These are phyloP conservation scores for Cicer cuneatum DNA, from an alignment of 306 rosid genomes.

Conservation along the genomic window DNA sequence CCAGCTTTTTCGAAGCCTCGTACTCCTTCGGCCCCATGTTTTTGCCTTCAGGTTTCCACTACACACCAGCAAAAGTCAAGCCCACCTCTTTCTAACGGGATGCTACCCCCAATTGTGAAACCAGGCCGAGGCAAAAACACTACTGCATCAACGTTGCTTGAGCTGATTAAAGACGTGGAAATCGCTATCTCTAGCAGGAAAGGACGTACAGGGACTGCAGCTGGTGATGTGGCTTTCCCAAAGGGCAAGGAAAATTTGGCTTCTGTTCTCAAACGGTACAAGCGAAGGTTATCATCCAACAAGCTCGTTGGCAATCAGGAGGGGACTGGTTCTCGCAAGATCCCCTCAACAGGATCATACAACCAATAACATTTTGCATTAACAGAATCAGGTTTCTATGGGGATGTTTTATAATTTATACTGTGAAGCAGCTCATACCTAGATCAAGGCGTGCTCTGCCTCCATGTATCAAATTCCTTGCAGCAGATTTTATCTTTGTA, in stretches of 20 bases:
- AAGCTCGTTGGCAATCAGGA: slow-evolving; percentile 56
- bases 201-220: slow-evolving; percentile 96
- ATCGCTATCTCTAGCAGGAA: slow-evolving; percentile 72
- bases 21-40: slow-evolving; percentile 70
- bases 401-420: slow-evolving; percentile 33
- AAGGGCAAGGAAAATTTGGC: slow-evolving; percentile 89
- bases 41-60: slow-evolving; percentile 81
- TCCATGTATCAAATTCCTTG: slow-evolving; percentile 56
- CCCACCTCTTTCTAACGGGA: slow-evolving; percentile 73
- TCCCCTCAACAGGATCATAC: slow-evolving; percentile 52
- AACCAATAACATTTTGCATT: slow-evolving; percentile 50
- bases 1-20: slow-evolving; percentile 87
- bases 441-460: slow-evolving; percentile 39
- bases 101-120: slow-evolving; percentile 84
- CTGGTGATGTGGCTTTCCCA: slow-evolving; percentile 96
- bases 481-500: slow-evolving; percentile 59
- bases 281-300: slow-evolving; percentile 76
- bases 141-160: slow-evolving; percentile 62
- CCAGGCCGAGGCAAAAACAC: slow-evolving; percentile 87
- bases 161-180: slow-evolving; percentile 87
- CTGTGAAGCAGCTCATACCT: slow-evolving; percentile 48
- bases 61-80: slow-evolving; percentile 68
- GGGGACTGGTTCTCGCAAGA: slow-evolving; percentile 62
- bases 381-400: slow-evolving; percentile 32
- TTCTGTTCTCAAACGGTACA: slow-evolving; percentile 94